Evolutionary conservation across 169 alveolate species (phyloP), one percentile per base, ranked within the genome.

Genomic region (Plasmodium malariae): DNA sequence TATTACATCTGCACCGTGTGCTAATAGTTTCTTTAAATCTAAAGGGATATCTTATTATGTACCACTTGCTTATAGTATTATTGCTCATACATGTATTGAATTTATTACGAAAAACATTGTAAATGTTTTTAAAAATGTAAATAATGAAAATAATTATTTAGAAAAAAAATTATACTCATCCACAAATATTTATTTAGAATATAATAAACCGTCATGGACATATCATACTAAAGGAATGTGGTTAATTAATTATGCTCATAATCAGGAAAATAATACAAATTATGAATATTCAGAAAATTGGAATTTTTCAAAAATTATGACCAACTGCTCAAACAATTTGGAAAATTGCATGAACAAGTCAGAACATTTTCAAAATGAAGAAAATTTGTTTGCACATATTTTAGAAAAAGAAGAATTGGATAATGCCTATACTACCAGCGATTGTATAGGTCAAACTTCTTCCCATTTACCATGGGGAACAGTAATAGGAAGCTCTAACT

Each of bases 401-500:
- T 62, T 37, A 88, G 85, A 30, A 63, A 73, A 59, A 26, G 36
- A 26, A 76, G 94, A 19, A 88, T 57, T 24, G 71, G 62, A 91
- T 51, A 60, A 76, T 63, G 49, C 78, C 85, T 40, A 83, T 17
- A 24, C 40, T 17, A 54, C 51, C 3, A 72, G 49, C 11, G 55
- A 78, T 28, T 1, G 40, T 30, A 21, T 36, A 24, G 73, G 59
- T 43, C n/a, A n/a, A n/a, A n/a, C n/a, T n/a, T n/a, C n/a, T n/a
- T n/a, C n/a, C n/a, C 59, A 51, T 28, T 85, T 87, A 28, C 96
- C 96, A 12, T 92, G 95, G 80, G 76, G 94, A 0, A 94, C 92
- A 59, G 90, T 92, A 11, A 94, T 94, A 26, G 96, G 96, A 2
- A 94, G 96, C 62, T 94, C 96, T 6, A 94, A 94, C 88, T 87